Conservation (phyloP, 2,329 filamentous ascomycete species). For the Colletotrichum orchidophilum region DNA sequence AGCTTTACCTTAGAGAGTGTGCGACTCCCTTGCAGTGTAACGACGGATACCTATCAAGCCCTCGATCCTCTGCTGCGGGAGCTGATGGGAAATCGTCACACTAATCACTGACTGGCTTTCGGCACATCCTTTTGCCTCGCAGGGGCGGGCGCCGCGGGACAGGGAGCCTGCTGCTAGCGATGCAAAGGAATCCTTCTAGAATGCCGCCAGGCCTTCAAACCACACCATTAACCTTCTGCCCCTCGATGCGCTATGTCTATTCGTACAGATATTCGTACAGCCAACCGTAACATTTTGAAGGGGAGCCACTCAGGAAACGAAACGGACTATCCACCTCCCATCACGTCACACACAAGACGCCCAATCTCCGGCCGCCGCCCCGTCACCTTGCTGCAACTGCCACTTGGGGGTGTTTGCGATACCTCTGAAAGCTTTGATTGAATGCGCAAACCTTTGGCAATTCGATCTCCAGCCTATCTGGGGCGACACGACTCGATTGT, state of each 20-base stretch:
- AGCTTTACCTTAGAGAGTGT: too few relatives aligned
- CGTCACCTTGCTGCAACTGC: not conserved
- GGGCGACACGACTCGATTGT: not conserved
- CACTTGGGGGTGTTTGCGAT: not conserved
- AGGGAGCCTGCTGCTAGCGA: not conserved
- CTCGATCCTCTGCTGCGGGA: not conserved
- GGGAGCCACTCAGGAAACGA: not conserved
- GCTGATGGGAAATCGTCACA: not conserved
- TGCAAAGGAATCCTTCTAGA: conserved; percentile 29
- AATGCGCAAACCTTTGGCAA: not conserved
- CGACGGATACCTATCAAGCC: not conserved
- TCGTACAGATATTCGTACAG: not conserved
- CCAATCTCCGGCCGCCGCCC: conserved; percentile 5
- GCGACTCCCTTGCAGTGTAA: not conserved
- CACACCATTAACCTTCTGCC: conserved; percentile 2
- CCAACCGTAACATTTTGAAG: not conserved
- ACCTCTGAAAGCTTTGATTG: not conserved
- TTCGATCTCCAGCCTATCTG: not conserved
- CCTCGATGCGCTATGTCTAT: not conserved
- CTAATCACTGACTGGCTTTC: conserved; percentile 5
- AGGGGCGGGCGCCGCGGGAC: conserved; percentile 4
- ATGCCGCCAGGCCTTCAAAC: conserved; percentile 14
- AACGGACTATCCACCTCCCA: not conserved
- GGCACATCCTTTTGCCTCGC: not conserved
- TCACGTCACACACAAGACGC: not conserved